phyloP scores from a whole-genome alignment of 1,284 basidiomycete species.

The Porogramme epimiltina region DNA sequence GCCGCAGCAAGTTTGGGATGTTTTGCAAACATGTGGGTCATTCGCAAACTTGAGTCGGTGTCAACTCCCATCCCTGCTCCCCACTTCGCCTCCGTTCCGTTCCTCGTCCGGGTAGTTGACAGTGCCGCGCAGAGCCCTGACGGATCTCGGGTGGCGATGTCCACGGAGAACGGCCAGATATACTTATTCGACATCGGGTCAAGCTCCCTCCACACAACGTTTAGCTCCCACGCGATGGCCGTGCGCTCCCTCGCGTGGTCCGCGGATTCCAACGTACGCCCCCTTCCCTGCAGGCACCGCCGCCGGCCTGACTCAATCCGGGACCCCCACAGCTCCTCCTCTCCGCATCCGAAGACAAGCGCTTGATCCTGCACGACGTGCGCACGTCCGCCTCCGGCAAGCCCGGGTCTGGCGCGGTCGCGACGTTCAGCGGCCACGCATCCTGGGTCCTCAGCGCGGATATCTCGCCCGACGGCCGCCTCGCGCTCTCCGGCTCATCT shows the following conservation, averaged over 20 bases:
- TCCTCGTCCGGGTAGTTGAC: conserved; percentile 1
- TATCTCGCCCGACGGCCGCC: conserved; percentile 70
- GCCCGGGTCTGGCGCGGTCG: conserved; percentile 74
- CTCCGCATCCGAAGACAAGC: conserved; percentile 87
- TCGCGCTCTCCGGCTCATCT: conserved; percentile 77
- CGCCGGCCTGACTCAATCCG: too few relatives aligned
- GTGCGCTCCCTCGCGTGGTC: conserved; percentile 86
- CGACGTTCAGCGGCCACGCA: conserved; percentile 80
- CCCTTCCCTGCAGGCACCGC: background rate
- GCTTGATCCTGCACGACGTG: conserved; percentile 85
- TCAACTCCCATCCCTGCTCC: conserved; percentile 1
- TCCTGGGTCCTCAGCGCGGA: conserved; percentile 79
- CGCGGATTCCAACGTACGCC: conserved; percentile 64
- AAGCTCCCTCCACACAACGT: conserved; percentile 62
- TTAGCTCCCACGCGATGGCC: conserved; percentile 83
- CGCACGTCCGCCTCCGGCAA: conserved; percentile 57
- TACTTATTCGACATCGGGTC: conserved; percentile 79
- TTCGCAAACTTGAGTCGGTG: conserved; percentile 11
- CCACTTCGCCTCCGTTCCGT: background rate
- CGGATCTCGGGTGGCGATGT: conserved; percentile 75
- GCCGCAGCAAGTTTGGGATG: conserved; percentile 84
- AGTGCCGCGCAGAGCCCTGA: conserved; percentile 74
- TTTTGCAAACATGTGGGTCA: conserved; percentile 71
- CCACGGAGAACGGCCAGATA: conserved; percentile 81
- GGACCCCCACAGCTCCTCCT: conserved; percentile 67